Conservation (phyloP, 495 filamentous ascomycete genomes). For the Alectoria sarmentosa region DNA sequence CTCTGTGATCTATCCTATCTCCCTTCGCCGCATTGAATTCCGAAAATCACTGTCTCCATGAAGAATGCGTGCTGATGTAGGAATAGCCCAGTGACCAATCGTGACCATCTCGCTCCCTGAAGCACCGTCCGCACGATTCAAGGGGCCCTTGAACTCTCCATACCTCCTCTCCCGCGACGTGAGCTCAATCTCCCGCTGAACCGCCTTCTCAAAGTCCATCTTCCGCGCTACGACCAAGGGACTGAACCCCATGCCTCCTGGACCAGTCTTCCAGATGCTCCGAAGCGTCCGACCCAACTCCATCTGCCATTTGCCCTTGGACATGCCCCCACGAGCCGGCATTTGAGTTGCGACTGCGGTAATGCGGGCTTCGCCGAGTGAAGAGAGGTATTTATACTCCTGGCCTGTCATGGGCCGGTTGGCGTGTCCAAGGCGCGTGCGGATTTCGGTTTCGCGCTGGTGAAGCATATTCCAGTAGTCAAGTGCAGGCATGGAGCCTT, state of each 20-base stretch:
- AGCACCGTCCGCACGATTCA: background rate
- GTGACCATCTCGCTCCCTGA: background rate
- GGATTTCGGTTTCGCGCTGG: constrained; percentile 3
- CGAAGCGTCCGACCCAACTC: background rate
- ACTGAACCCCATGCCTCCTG: background rate
- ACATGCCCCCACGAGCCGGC: constrained; percentile 3
- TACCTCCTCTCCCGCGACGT: background rate
- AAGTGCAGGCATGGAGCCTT: constrained; percentile 1
- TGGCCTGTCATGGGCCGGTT: background rate
- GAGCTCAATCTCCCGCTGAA: constrained; percentile 3
- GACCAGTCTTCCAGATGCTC: background rate
- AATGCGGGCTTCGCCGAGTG: constrained; percentile 9
- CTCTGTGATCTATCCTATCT: background rate
- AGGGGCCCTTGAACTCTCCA: background rate
- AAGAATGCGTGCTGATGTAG: background rate
- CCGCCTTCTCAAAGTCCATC: constrained; percentile 6
- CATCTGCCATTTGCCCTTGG: constrained; percentile 3
- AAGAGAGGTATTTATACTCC: background rate
- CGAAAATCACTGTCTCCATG: no score
- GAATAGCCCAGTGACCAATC: background rate
- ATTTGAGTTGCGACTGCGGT: background rate
- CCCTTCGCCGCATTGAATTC: background rate
- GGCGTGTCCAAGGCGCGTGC: background rate
- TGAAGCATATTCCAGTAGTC: constrained; percentile 12
- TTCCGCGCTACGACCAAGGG: constrained; percentile 3